A percentile compares a stretch with the other conserved stretches of the same genome.
Conservation (phyloP, 208 protist genomes). For the Vickermania spadyakhi region DNA sequence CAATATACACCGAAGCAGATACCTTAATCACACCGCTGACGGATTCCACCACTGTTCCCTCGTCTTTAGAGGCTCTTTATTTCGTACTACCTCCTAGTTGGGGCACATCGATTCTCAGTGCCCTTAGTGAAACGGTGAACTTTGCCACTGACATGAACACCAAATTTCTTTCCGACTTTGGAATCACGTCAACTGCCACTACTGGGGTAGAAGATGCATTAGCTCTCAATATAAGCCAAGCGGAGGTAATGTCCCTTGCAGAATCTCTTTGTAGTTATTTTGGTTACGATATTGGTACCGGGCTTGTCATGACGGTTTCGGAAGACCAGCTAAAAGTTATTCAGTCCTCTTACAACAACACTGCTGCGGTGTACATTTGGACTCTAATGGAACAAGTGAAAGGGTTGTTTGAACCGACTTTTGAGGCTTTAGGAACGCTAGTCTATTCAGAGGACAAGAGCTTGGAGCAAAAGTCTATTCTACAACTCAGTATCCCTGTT, state of each 20-base stretch:
- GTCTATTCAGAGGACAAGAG: neutral
- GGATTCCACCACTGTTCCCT: neutral
- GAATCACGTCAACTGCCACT: neutral
- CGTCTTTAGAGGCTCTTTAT: neutral
- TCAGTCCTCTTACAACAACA: neutral
- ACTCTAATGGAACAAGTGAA: neutral
- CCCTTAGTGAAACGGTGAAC: neutral
- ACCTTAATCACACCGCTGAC: neutral
- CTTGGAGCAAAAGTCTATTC: neutral
- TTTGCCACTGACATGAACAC: neutral
- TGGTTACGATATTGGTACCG: neutral
- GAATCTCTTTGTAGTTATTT: neutral
- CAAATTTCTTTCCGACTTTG: neutral
- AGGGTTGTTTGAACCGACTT: neutral
- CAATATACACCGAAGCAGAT: neutral
- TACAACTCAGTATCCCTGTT: neutral
- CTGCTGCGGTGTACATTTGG: neutral
- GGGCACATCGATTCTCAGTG: neutral
- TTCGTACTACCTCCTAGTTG: constrained; percentile 2
- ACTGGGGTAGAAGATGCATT: neutral
- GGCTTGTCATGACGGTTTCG: neutral
- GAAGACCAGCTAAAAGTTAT: constrained; percentile 1
- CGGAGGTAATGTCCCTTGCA: neutral
- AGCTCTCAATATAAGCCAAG: neutral
- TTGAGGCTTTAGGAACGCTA: neutral